These are phyloP conservation scores for Aspergillus brunneoviolaceus DNA, from an alignment of 2,329 filamentous ascomycete genomes.

Conservation along the genomic window DNA sequence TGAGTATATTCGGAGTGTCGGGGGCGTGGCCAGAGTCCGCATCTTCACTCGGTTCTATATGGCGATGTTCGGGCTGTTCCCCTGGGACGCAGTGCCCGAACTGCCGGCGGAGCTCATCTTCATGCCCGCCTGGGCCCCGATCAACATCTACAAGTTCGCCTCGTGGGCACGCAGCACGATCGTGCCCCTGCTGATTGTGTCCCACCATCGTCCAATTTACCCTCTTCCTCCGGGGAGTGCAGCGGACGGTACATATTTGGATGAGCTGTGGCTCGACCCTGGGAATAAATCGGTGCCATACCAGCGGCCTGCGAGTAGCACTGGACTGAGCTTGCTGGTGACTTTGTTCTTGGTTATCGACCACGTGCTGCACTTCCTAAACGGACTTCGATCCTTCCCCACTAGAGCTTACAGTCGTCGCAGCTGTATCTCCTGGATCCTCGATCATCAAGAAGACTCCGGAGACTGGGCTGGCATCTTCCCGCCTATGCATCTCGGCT, in stretches of 20 bases:
- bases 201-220: slow-evolving; percentile 31
- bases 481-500: slow-evolving; percentile 28
- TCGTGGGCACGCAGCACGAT: slow-evolving; percentile 20
- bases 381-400: slow-evolving; percentile 15
- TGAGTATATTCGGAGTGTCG: slow-evolving; percentile 23
- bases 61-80: slow-evolving; percentile 34
- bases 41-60: slow-evolving; percentile 30
- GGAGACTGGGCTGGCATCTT: slow-evolving; percentile 34
- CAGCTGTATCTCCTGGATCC: slow-evolving; percentile 29
- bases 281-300: slow-evolving; percentile 23
- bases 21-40: slow-evolving; percentile 33
- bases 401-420: slow-evolving; percentile 15
- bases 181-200: slow-evolving; percentile 15
- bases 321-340: background rate
- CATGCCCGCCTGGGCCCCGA: slow-evolving; percentile 23
- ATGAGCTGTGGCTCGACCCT: slow-evolving; percentile 34
- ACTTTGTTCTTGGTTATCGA: slow-evolving; percentile 18
- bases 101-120: slow-evolving; percentile 36
- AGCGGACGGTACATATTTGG: slow-evolving; percentile 24
- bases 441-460: slow-evolving; percentile 31
- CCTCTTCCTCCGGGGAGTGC: slow-evolving; percentile 27
- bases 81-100: slow-evolving; percentile 34
- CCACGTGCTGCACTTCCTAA: slow-evolving; percentile 13
- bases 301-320: slow-evolving; percentile 1
- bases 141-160: slow-evolving; percentile 34